Percentiles rank a stretch among this genome's conserved stretches.
phyloP scores from a whole-genome alignment of 805 yeast genomes.

The Schwanniomyces yamadae region DNA sequence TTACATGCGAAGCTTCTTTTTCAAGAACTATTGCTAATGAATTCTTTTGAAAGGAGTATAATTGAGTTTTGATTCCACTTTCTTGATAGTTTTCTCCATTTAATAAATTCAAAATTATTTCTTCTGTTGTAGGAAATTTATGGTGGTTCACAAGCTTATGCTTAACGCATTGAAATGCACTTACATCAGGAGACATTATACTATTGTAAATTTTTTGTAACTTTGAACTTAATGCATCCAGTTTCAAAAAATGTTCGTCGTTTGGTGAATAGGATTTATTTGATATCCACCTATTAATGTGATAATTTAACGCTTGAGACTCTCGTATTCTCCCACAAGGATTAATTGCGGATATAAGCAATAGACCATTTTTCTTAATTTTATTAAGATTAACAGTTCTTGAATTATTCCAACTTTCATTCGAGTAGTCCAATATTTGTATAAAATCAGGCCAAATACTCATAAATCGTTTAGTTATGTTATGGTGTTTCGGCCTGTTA shows the following conservation, averaged over 20 bases:
- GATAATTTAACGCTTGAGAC: slow-evolving; percentile 16
- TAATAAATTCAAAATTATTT: slow-evolving; percentile 16
- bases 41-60: slow-evolving; percentile 60
- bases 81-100: slow-evolving; percentile 11
- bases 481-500: slow-evolving; percentile 30
- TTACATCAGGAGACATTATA: slow-evolving; percentile 30
- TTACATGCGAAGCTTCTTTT: slow-evolving; percentile 42
- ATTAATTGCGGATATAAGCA: slow-evolving; percentile 1
- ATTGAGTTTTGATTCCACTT: slow-evolving; percentile 47
- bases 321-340: too few species aligned
- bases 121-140: slow-evolving; percentile 14
- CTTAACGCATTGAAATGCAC: too few species aligned
- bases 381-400: not conserved
- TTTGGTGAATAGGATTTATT: slow-evolving; percentile 12
- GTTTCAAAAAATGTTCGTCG: not conserved
- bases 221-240: slow-evolving; percentile 14
- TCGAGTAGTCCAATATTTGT: slow-evolving; percentile 12
- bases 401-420: slow-evolving; percentile 32
- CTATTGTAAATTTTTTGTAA: slow-evolving; percentile 34
- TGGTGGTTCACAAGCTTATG: slow-evolving; percentile 4
- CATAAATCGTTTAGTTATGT: slow-evolving; percentile 13
- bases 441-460: slow-evolving; percentile 4
- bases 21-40: slow-evolving; percentile 61
- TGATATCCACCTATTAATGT: slow-evolving; percentile 33
- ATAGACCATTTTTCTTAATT: slow-evolving; percentile 8